Evolutionary conservation across 352 stramenopile genomes (phyloP).

Genomic region (Globisporangium paddicum): DNA sequence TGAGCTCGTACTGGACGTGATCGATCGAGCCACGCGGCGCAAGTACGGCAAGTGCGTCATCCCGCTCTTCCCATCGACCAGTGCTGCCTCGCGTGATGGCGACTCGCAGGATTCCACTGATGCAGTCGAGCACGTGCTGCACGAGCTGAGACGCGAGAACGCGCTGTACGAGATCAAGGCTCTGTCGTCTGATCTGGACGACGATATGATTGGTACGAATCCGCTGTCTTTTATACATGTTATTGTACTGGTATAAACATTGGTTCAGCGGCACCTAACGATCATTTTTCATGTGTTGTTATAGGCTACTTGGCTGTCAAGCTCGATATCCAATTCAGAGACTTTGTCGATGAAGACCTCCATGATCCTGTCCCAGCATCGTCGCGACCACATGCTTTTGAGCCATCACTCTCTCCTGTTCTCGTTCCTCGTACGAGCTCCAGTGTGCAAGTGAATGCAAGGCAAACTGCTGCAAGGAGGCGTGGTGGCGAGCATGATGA

Average conservation of each 20-base stretch:
- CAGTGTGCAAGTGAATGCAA: constrained; percentile 1
- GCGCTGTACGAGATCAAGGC: constrained; percentile 38
- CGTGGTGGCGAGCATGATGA: not conserved
- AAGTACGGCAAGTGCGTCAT: constrained; percentile 32
- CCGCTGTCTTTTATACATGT: not conserved
- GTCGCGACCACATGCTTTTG: too few relatives aligned
- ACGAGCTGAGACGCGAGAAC: constrained; percentile 21
- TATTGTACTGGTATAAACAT: not conserved
- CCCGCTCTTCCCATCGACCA: constrained; percentile 8
- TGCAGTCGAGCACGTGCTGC: constrained; percentile 24
- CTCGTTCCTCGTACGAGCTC: not conserved
- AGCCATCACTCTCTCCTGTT: not conserved
- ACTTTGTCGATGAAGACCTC: not conserved
- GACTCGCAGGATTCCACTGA: not conserved
- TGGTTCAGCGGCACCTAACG: not conserved
- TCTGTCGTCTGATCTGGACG: not conserved
- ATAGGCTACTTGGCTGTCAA: constrained; percentile 27
- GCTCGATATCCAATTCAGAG: constrained; percentile 12
- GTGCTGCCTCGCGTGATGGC: not conserved
- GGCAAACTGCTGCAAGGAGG: not conserved
- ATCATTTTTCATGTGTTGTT: not conserved
- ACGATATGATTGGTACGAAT: constrained; percentile 11
- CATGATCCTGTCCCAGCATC: not conserved
- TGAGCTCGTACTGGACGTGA: constrained; percentile 54
- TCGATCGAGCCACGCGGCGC: constrained; percentile 39